Conservation (phyloP, 2,329 filamentous ascomycete species). For the Arthrobotrys sphaeroides region DNA sequence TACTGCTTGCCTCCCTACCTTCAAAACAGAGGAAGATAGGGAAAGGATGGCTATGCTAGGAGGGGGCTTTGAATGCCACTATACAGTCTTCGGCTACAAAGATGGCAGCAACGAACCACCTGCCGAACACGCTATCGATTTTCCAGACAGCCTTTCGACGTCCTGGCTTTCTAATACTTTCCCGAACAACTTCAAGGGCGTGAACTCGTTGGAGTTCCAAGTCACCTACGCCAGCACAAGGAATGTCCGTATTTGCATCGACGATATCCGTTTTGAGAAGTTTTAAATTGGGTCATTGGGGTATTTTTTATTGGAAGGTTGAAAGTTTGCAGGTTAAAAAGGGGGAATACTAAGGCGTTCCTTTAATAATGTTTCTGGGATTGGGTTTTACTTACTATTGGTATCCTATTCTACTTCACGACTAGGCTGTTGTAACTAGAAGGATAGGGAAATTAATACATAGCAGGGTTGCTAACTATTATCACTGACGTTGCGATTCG, state of each 20-base stretch:
- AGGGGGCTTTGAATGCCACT: constrained; percentile 31
- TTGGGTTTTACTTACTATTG: background rate
- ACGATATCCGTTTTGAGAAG: constrained; percentile 19
- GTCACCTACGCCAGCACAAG: constrained; percentile 30
- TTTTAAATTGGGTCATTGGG: background rate
- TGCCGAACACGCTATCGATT: constrained; percentile 28
- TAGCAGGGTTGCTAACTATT: too few species aligned
- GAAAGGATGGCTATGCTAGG: background rate
- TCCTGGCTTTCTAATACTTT: constrained; percentile 11
- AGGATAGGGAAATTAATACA: too few species aligned
- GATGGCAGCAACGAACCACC: background rate
- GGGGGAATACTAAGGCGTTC: background rate
- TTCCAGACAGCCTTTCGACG: background rate
- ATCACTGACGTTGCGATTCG: too few species aligned
- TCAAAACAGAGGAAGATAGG: background rate
- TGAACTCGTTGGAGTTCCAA: constrained; percentile 36
- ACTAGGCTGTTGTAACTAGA: too few species aligned
- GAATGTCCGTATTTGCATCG: constrained; percentile 32
- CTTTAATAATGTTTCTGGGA: background rate
- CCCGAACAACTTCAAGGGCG: constrained; percentile 27
- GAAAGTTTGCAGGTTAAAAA: background rate
- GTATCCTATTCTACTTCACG: too few species aligned
- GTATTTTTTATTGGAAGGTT: background rate
- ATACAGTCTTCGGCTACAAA: constrained; percentile 35
- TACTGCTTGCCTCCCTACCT: constrained; percentile 9